Percentiles rank a stretch among this genome's conserved stretches.
Conservation (phyloP, 78 protist species). For the Anaeramoeba ignava region DNA sequence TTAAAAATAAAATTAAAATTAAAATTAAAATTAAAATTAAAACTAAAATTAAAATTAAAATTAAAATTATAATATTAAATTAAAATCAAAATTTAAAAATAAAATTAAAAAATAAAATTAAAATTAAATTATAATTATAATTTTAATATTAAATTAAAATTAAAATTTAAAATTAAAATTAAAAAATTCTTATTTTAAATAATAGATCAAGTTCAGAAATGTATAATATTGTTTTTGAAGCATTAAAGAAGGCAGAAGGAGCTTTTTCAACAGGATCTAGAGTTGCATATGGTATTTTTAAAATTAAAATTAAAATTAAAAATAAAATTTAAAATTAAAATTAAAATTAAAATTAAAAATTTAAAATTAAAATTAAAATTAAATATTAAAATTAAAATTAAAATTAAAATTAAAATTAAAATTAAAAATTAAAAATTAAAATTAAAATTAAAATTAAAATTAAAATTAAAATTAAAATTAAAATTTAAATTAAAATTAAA, state of each 20-base stretch:
- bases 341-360: background rate
- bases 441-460: background rate
- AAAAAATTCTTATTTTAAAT: background rate
- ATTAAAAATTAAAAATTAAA: background rate
- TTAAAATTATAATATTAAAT: background rate
- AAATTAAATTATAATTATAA: background rate
- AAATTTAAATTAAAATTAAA: background rate
- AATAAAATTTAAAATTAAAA: background rate
- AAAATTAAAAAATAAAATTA: background rate
- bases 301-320: background rate
- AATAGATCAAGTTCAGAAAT: background rate
- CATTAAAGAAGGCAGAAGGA: background rate
- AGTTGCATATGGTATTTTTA: background rate
- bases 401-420: background rate
- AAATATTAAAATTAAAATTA: background rate
- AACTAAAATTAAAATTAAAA: background rate
- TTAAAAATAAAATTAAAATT: conserved; percentile 22
- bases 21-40: background rate
- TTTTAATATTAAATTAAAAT: background rate
- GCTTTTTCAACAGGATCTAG: background rate
- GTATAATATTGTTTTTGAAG: background rate
- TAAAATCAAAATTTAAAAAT: background rate
- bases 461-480: background rate
- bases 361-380: background rate
- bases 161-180: background rate